These are phyloP conservation scores for Nitzschia sp. DNA, from an alignment of 108 stramenopile species.

Conservation along the genomic window DNA sequence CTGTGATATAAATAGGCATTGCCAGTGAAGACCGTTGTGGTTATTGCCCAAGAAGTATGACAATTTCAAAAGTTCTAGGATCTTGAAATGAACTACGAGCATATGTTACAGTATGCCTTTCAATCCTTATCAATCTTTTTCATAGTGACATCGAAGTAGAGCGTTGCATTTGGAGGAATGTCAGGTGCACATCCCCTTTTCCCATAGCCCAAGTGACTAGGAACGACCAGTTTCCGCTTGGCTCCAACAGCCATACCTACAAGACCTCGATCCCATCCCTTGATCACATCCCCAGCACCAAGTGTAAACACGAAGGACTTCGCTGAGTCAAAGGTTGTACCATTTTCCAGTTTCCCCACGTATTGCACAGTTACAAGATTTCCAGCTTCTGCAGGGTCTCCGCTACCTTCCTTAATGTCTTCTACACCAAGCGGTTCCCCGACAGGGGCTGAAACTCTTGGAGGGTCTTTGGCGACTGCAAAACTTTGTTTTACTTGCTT, in stretches of 20 bases:
- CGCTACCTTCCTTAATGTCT: slow-evolving; percentile 40
- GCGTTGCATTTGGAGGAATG: slow-evolving; percentile 81
- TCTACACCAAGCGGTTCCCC: slow-evolving; percentile 46
- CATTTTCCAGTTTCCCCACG: slow-evolving; percentile 70
- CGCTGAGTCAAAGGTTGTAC: slow-evolving; percentile 64
- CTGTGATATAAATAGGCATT: no score
- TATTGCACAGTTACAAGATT: slow-evolving; percentile 77
- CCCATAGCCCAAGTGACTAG: slow-evolving; percentile 88
- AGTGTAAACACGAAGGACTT: slow-evolving; percentile 65
- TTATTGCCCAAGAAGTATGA: no score
- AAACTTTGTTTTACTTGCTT: slow-evolving; percentile 76
- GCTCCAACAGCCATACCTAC: slow-evolving; percentile 86
- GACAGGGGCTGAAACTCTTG: slow-evolving; percentile 13
- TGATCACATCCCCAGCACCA: slow-evolving; percentile 85
- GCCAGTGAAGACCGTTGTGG: no score
- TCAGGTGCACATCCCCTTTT: slow-evolving; percentile 77
- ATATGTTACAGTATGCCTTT: not conserved
- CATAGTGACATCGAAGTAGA: slow-evolving; percentile 72
- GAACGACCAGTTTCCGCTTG: slow-evolving; percentile 79
- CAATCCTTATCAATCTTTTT: slow-evolving; percentile 27
- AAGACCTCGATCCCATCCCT: slow-evolving; percentile 88
- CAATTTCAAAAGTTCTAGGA: no score
- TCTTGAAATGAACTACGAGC: no score
- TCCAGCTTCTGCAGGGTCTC: slow-evolving; percentile 43
- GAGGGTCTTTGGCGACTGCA: slow-evolving; percentile 48